Percentiles rank a stretch among this genome's conserved stretches.
Conservation (phyloP, 1,284 basidiomycete species). For the Trametes sp. region DNA sequence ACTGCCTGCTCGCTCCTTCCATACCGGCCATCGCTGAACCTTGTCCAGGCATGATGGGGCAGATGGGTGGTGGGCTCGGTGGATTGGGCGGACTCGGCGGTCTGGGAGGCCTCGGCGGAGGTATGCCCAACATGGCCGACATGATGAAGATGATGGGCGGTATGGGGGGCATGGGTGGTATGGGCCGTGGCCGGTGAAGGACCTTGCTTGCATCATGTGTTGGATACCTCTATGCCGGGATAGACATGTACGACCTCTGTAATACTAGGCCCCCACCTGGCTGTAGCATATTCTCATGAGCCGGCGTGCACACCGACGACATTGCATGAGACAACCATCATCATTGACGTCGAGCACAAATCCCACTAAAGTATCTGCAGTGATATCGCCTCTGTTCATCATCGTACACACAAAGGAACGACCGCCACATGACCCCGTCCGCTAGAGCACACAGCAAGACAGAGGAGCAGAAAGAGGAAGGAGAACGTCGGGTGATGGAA, state of each 20-base stretch:
- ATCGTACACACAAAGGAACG: constrained; percentile 67
- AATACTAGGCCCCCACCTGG: constrained; percentile 23
- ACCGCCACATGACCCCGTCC: constrained; percentile 57
- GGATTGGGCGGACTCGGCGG: constrained; percentile 68
- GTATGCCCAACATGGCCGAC: constrained; percentile 50
- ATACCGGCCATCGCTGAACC: constrained; percentile 2
- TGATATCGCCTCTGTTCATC: constrained; percentile 57
- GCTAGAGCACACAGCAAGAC: constrained; percentile 35
- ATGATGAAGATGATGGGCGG: constrained; percentile 86
- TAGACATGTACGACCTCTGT: constrained; percentile 29
- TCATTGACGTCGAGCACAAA: constrained; percentile 28
- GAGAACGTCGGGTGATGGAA: constrained; percentile 38
- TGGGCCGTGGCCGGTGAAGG: constrained; percentile 6
- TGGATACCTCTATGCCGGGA: constrained; percentile 26
- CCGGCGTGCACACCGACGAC: neutral
- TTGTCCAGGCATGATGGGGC: constrained; percentile 78
- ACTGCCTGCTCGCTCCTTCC: neutral
- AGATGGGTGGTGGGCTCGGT: constrained; percentile 76
- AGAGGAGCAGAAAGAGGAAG: constrained; percentile 38
- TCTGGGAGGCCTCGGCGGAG: constrained; percentile 55
- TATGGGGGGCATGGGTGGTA: constrained; percentile 71
- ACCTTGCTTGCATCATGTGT: constrained; percentile 8
- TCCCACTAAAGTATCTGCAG: constrained; percentile 37
- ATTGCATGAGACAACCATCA: constrained; percentile 19
- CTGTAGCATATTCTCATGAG: constrained; percentile 29